These are phyloP conservation scores for Yamadazyma sp. DNA, from an alignment of 805 yeast species.

Conservation along the genomic window DNA sequence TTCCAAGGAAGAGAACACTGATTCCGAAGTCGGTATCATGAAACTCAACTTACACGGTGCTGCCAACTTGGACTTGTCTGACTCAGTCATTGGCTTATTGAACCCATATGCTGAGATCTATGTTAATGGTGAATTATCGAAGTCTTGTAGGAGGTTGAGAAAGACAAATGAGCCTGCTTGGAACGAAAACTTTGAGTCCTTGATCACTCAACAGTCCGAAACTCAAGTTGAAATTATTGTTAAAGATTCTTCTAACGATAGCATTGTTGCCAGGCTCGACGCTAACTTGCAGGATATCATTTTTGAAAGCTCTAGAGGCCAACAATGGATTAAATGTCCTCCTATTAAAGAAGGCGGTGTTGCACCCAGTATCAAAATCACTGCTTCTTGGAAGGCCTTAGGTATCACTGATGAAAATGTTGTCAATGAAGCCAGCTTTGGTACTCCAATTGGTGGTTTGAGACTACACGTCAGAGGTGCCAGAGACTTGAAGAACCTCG, in stretches of 20 bases:
- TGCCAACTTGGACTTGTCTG: constrained; percentile 51
- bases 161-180: constrained; percentile 73
- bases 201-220: constrained; percentile 59
- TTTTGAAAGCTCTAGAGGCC: constrained; percentile 49
- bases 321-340: constrained; percentile 47
- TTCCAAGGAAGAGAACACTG: constrained; percentile 48
- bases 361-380: constrained; percentile 44
- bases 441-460: constrained; percentile 66
- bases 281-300: constrained; percentile 55
- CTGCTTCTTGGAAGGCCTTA: constrained; percentile 71
- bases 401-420: constrained; percentile 50
- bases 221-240: constrained; percentile 57
- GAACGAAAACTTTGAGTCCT: constrained; percentile 60
- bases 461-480: constrained; percentile 60
- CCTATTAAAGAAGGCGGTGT: constrained; percentile 46
- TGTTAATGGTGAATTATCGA: constrained; percentile 55
- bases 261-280: constrained; percentile 52
- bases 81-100: constrained; percentile 51
- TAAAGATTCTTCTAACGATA: constrained; percentile 58
- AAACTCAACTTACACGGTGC: constrained; percentile 64
- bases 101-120: constrained; percentile 70
- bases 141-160: constrained; percentile 59
- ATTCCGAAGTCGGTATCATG: constrained; percentile 72
- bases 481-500: constrained; percentile 52
- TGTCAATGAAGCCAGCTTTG: constrained; percentile 41